Conservation (phyloP, 805 yeast genomes). For the Metschnikowia aberdeeniae region DNA sequence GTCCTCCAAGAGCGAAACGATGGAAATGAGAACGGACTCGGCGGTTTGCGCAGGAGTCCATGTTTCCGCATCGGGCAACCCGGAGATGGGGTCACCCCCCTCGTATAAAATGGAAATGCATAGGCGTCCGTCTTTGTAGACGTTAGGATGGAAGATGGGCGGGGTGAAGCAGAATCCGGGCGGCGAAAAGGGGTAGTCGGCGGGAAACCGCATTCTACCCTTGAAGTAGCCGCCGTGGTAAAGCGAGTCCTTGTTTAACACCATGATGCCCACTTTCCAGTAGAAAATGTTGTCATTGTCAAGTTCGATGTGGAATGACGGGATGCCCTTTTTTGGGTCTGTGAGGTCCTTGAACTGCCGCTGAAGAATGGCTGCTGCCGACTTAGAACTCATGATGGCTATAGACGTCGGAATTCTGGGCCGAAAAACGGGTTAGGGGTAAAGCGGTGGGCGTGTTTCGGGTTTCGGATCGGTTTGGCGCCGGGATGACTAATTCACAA, state of each 20-base stretch:
- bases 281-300: constrained; percentile 54
- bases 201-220: constrained; percentile 91
- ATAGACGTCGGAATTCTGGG: background rate
- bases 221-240: constrained; percentile 93
- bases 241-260: constrained; percentile 79
- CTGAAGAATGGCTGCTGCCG: constrained; percentile 81
- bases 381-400: constrained; percentile 40
- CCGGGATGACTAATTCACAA: no score
- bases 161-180: constrained; percentile 92
- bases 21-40: constrained; percentile 84
- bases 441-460: no score
- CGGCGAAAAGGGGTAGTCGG: constrained; percentile 87
- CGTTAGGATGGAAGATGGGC: constrained; percentile 92
- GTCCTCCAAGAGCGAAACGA: constrained; percentile 86
- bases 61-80: constrained; percentile 89
- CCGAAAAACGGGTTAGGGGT: background rate
- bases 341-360: constrained; percentile 93
- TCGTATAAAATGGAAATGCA: constrained; percentile 92
- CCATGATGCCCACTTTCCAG: constrained; percentile 91
- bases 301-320: constrained; percentile 59
- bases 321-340: constrained; percentile 75
- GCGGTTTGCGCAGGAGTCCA: constrained; percentile 95
- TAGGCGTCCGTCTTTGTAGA: constrained; percentile 86
- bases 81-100: constrained; percentile 85
- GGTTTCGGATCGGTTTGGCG: no score